phyloP scores from a whole-genome alignment of 129 eudicot genomes.

The Deinandra increscens region DNA sequence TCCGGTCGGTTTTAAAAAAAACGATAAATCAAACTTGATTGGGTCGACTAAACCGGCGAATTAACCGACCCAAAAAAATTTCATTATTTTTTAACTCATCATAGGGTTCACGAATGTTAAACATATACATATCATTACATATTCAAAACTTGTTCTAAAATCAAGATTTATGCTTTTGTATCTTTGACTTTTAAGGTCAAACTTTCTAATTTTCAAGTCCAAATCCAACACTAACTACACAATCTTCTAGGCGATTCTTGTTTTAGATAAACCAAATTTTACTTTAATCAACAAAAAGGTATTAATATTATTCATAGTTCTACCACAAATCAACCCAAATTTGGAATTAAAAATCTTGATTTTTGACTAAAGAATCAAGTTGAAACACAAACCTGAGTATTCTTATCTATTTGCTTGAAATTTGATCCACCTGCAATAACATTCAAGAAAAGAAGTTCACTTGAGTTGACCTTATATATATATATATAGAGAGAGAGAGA shows the following conservation, averaged over 20 bases:
- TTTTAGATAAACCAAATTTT: neutral
- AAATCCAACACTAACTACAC: neutral
- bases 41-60: too few relatives aligned
- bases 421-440: slow-evolving; percentile 41
- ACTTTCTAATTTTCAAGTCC: slow-evolving; percentile 5
- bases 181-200: slow-evolving; percentile 27
- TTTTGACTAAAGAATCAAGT: neutral
- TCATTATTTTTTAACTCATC: neutral
- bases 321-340: neutral
- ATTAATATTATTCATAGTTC: neutral
- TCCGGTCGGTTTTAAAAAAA: neutral
- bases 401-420: slow-evolving; percentile 32
- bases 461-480: neutral
- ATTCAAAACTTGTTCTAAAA: neutral
- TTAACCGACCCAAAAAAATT: too few relatives aligned
- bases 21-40: too few relatives aligned
- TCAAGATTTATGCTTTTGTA: neutral
- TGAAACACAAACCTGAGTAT: slow-evolving; percentile 35
- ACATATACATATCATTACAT: neutral
- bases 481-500: neutral
- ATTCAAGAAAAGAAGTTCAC: slow-evolving; percentile 6
- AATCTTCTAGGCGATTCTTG: neutral
- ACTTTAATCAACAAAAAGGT: neutral
- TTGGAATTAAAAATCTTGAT: neutral
- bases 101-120: neutral